Base-by-base conservation (phyloP, 129 eudicot genomes). In the Centella asiatica region DNA sequence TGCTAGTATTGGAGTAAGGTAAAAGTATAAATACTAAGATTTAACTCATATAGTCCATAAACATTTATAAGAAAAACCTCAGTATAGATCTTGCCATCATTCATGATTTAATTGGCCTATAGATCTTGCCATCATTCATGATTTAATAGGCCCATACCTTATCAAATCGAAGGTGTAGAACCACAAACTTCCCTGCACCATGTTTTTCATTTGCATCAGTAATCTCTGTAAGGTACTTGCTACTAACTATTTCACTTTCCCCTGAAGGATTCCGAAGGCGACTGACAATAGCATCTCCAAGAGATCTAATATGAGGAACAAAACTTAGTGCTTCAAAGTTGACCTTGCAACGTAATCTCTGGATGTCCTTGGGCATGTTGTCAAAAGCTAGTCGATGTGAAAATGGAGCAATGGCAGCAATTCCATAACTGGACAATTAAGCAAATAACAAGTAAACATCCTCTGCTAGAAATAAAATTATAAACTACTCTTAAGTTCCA, bases 381-480 rank as follows among this genome's bases (percentile, higher is more conserved):
- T 92, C 86, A 57, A 92, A 92, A 59, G 95, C 92, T 62, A 92
- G 77, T 44, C 99, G 96, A 36, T 92, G 99, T 24, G 99, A 87
- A 71, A 92, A 92, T 22, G 99, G 99, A 32, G 99, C 80, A 55
- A 92, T 82, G 44, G 99, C 96, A 70, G 99, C 96, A 47, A 92
- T 80, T 27, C 99, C 99, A 26, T 87, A 92, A 72, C 96, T 92
- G 77, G 29, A 64, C 2, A 45, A 57, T 63, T 13, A 62, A 62
- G 63, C 50, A 42, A 64, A 22, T 44, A 55, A 9, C n/a, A 44
- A 66, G 36, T 23, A 24, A 66, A 48, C 3, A 19, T 20, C 10
- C 54, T 10, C 12, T 18, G 48, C 8, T 20, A 4, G 14, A 34
- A 64, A 11, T 18, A 47, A 20, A 47, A 12, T 3, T 22, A n/a